These are phyloP conservation scores for Paracorniculantispora psalliotae DNA, from an alignment of 2,329 filamentous ascomycete genomes.

Conservation along the genomic window DNA sequence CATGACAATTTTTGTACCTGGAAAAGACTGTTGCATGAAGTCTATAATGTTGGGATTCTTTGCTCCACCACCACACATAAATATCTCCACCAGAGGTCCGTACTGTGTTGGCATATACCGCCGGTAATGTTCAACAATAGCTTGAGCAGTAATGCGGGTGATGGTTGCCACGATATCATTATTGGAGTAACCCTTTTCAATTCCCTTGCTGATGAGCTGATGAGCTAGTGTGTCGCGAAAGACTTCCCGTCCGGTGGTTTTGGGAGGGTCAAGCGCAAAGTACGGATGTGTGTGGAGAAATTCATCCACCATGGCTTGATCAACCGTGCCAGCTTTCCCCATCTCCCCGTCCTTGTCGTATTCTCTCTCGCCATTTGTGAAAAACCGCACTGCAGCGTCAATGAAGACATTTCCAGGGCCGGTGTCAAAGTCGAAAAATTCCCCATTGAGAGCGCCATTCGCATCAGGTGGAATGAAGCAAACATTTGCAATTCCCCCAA, in stretches of 20 bases:
- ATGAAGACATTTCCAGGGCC: constrained; percentile 54
- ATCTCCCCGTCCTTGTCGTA: constrained; percentile 49
- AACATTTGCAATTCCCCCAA: constrained; percentile 56
- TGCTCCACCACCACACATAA: constrained; percentile 56
- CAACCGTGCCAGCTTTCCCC: constrained; percentile 42
- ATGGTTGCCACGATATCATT: constrained; percentile 54
- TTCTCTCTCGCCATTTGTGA: constrained; percentile 43
- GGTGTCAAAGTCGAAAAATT: constrained; percentile 46
- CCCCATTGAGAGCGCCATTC: constrained; percentile 24
- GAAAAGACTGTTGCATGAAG: constrained; percentile 46
- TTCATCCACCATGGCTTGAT: constrained; percentile 47
- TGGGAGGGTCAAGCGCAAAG: constrained; percentile 45
- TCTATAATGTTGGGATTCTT: constrained; percentile 52
- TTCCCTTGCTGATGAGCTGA: constrained; percentile 44
- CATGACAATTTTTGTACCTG: constrained; percentile 45
- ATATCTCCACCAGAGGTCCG: constrained; percentile 47
- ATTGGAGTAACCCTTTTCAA: constrained; percentile 37
- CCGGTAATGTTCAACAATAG: constrained; percentile 45
- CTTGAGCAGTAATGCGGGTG: constrained; percentile 54
- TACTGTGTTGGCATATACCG: constrained; percentile 42
- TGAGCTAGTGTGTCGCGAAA: constrained; percentile 53
- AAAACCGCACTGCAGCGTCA: constrained; percentile 51
- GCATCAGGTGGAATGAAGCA: constrained; percentile 52
- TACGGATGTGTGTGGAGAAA: constrained; percentile 45
- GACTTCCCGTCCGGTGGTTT: constrained; percentile 55